Percentiles rank a stretch among this genome's conserved stretches.
Conservation (phyloP, 2,329 filamentous ascomycete genomes). For the Colletotrichum echinochloae region DNA sequence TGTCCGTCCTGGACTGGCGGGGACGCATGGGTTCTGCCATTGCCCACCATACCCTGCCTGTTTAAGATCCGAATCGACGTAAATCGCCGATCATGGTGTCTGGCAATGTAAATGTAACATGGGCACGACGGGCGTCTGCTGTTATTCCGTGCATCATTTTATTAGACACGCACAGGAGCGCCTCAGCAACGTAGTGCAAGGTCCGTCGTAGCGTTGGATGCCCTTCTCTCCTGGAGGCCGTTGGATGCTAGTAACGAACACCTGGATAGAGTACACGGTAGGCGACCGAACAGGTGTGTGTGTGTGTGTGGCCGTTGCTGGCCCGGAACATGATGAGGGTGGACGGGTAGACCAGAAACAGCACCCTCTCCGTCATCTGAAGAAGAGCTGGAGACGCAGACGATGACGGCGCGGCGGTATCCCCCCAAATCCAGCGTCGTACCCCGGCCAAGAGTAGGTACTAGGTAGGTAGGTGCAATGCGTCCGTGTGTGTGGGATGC, state of each 20-base stretch:
- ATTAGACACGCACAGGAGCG: background rate
- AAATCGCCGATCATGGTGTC: slow-evolving; percentile 14
- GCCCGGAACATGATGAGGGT: background rate
- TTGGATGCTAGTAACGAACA: background rate
- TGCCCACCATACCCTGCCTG: background rate
- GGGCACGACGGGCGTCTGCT: slow-evolving; percentile 13
- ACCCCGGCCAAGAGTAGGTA: slow-evolving; percentile 16
- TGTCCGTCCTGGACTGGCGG: slow-evolving; percentile 6
- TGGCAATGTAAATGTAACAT: slow-evolving; percentile 22
- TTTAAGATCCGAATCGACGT: slow-evolving; percentile 13
- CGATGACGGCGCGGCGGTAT: slow-evolving; percentile 20
- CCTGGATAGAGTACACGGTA: background rate
- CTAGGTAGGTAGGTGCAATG: no score
- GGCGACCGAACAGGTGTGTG: background rate
- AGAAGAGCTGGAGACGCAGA: slow-evolving; percentile 12
- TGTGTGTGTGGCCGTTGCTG: no score
- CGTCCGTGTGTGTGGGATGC: slow-evolving; percentile 19
- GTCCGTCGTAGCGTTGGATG: background rate
- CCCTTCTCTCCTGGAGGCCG: background rate
- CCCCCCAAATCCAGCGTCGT: slow-evolving; percentile 34
- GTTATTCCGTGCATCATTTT: slow-evolving; percentile 4
- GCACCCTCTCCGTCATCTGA: background rate
- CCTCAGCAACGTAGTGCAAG: background rate
- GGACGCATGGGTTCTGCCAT: background rate
- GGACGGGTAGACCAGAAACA: background rate